Percentiles rank a stretch among this genome's conserved stretches.
Evolutionary conservation across 306 rosid species (phyloP).

Genomic region (Gillenia trifoliata): DNA sequence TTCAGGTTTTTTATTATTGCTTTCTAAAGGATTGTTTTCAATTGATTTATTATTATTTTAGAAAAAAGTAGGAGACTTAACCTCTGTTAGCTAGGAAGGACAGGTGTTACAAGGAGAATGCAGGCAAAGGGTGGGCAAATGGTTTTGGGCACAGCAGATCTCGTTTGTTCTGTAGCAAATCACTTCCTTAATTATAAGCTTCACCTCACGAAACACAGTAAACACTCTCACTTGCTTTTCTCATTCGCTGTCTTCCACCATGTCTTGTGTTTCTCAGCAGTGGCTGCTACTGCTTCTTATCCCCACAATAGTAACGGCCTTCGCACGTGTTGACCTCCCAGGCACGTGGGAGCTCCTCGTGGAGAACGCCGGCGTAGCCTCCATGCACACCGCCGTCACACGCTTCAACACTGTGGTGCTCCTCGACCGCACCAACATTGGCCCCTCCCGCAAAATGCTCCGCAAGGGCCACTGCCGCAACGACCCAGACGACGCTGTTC

Average conservation of each 20-base stretch:
- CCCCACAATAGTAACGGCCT: neutral
- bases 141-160: too few species aligned
- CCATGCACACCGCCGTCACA: slow-evolving; percentile 94
- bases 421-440: slow-evolving; percentile 79
- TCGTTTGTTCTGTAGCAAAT: neutral
- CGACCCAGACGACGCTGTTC: slow-evolving; percentile 39
- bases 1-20: too few species aligned
- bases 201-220: too few species aligned
- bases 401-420: slow-evolving; percentile 80
- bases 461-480: slow-evolving; percentile 48
- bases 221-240: neutral
- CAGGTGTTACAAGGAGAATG: too few species aligned
- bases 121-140: too few species aligned
- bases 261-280: neutral
- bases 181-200: neutral
- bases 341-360: slow-evolving; percentile 82
- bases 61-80: too few species aligned
- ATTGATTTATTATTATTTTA: too few species aligned
- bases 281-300: neutral
- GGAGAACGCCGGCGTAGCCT: slow-evolving; percentile 69
- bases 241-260: neutral
- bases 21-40: too few species aligned
- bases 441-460: slow-evolving; percentile 65
- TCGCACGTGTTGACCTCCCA: slow-evolving; percentile 58
- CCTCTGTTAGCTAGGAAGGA: too few species aligned